These are phyloP conservation scores for Cordyceps tenuipes DNA, from an alignment of 2,329 filamentous ascomycete genomes.

Conservation along the genomic window DNA sequence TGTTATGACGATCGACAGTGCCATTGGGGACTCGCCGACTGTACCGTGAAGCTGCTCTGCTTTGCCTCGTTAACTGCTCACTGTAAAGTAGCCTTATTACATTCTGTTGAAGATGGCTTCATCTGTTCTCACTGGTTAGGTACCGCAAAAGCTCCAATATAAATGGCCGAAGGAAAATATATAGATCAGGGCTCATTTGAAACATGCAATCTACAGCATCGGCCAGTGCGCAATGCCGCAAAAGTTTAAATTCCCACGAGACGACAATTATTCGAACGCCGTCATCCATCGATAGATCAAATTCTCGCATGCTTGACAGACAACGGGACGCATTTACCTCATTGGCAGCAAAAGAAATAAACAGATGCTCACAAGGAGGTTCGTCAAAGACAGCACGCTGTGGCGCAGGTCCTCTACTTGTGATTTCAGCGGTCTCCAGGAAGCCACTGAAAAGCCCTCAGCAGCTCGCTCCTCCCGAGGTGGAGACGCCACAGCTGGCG, in stretches of 20 bases:
- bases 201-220: not conserved
- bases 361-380: too few relatives aligned
- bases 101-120: not conserved
- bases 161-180: not conserved
- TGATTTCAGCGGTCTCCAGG: not conserved
- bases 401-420: not conserved
- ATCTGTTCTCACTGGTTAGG: too few relatives aligned
- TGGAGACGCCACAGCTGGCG: not conserved
- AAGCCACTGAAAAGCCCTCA: not conserved
- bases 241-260: not conserved
- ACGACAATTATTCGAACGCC: too few relatives aligned
- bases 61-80: not conserved
- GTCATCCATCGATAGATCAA: not conserved
- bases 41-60: not conserved
- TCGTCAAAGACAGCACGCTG: not conserved
- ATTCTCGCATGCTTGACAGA: not conserved
- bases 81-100: not conserved
- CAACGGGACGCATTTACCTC: too few relatives aligned
- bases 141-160: not conserved
- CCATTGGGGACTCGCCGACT: not conserved
- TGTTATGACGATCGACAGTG: conserved; percentile 1
- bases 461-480: not conserved
- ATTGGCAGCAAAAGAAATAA: too few relatives aligned
- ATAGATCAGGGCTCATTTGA: not conserved
- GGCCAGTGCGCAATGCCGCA: not conserved